Conservation (phyloP, 208 protist genomes). For the Leishmania major region DNA sequence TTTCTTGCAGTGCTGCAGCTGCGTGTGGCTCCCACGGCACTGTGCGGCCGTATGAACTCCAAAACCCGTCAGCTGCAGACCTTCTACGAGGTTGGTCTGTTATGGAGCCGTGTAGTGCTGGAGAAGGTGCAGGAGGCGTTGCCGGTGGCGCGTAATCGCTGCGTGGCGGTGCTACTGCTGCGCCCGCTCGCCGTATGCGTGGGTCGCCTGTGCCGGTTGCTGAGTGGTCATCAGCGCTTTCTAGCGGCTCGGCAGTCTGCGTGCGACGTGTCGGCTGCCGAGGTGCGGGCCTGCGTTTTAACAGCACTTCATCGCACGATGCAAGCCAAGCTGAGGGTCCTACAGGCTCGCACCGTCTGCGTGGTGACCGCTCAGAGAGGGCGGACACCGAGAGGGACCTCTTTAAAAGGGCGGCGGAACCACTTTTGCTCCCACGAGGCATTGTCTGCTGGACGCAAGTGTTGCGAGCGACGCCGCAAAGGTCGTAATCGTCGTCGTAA, state of each 20-base stretch:
- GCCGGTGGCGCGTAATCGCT: conserved; percentile 11
- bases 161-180: conserved; percentile 27
- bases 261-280: conserved; percentile 39
- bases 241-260: conserved; percentile 39
- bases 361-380: not conserved
- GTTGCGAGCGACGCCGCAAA: not conserved
- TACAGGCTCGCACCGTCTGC: conserved; percentile 6
- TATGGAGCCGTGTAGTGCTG: conserved; percentile 58
- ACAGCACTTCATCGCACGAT: conserved; percentile 50
- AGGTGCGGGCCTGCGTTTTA: conserved; percentile 52
- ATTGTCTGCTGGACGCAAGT: not conserved
- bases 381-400: not conserved
- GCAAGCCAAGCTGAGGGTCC: conserved; percentile 36
- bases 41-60: conserved; percentile 62
- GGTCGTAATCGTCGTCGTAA: not conserved
- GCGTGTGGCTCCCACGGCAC: conserved; percentile 46
- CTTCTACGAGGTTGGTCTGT: conserved; percentile 55
- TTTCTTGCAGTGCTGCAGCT: conserved; percentile 47
- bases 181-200: conserved; percentile 39
- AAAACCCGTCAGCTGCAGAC: conserved; percentile 61
- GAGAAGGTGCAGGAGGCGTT: conserved; percentile 38
- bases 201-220: conserved; percentile 33
- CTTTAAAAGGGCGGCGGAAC: not conserved
- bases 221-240: conserved; percentile 25
- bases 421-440: not conserved